These are phyloP conservation scores for Orbilia brochopaga DNA, from an alignment of 2,329 filamentous ascomycete species.

Conservation along the genomic window DNA sequence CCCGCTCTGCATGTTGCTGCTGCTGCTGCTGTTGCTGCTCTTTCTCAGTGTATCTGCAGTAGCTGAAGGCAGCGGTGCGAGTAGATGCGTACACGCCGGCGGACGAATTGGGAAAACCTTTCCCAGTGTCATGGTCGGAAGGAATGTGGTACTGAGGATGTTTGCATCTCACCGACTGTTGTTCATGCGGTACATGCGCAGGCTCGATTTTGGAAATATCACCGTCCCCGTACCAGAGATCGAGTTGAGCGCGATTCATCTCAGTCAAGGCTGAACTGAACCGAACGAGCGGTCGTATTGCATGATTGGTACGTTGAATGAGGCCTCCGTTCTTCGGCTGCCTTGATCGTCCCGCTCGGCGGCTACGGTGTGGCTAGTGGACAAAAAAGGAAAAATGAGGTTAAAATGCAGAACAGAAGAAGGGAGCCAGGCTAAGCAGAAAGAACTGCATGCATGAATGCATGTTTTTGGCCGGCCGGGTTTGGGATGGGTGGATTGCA, in stretches of 20 bases:
- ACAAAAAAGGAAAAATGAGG: background rate
- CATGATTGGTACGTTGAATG: constrained; percentile 38
- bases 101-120: no score
- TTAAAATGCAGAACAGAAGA: background rate
- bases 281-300: background rate
- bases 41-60: no score
- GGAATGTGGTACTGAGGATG: no score
- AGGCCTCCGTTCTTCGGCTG: constrained; percentile 4
- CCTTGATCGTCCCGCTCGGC: constrained; percentile 46
- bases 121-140: no score
- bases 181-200: background rate
- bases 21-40: no score
- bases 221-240: background rate
- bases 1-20: no score
- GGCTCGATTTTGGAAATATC: background rate
- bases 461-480: constrained; percentile 29
- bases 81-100: no score
- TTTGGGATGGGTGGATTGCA: constrained; percentile 4
- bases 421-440: background rate
- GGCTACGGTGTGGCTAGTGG: constrained; percentile 49
- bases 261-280: constrained; percentile 11
- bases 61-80: no score
- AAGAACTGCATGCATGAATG: constrained; percentile 1
- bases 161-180: background rate
- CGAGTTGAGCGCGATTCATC: background rate